Base-by-base conservation (phyloP, 2,329 filamentous ascomycete genomes). In the Plectosphaerella plurivora region DNA sequence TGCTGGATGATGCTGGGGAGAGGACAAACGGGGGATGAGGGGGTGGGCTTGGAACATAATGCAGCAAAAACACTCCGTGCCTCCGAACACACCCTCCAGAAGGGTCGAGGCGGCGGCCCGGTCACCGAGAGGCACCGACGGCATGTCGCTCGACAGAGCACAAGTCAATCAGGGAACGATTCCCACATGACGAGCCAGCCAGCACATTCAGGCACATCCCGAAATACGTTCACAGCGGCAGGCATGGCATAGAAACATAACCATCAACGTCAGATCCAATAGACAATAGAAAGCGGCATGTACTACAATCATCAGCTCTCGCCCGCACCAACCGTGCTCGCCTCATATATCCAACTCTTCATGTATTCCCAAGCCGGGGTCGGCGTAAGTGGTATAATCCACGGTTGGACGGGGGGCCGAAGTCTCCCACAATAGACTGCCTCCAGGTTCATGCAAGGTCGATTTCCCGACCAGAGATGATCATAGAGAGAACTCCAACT, bases 1-100 rank as follows among this genome's bases (percentile, higher is more conserved):
- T 92, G 76, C 67, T 76, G 3, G 75, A 76, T 28, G 44, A 33
- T 41, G 61, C 65, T 15, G 68, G 66, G 12, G 59, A 56, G 33
- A 53, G 59, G 36, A n/a, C n/a, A 49, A 37, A n/a, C 37, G 18
- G 50, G 33, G 18, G 55, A 52, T 47, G 56, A 60, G 44, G 22
- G 22, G 22, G 53, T 16, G 12, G 50, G 28, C 53, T 42, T 41
- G 59, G 10, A 56, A 60, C 46, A 61, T 55, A 55, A 61, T 18
- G 53, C 48, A 54, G 28, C 49, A 56, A 54, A 56, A 49, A 54
- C 53, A 58, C 37, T 18, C n/a, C n/a, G 5, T n/a, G 41, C 41
- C 41, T 18, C 28, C 4, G 6, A 16, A 10, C 41, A 20, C 3
- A 44, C n/a, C 39, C 41, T 18, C 5, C 22, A 22, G 22, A 33